Evolutionary conservation across 805 yeast species (phyloP).

Genomic region (Saccharomyces paradoxus): DNA sequence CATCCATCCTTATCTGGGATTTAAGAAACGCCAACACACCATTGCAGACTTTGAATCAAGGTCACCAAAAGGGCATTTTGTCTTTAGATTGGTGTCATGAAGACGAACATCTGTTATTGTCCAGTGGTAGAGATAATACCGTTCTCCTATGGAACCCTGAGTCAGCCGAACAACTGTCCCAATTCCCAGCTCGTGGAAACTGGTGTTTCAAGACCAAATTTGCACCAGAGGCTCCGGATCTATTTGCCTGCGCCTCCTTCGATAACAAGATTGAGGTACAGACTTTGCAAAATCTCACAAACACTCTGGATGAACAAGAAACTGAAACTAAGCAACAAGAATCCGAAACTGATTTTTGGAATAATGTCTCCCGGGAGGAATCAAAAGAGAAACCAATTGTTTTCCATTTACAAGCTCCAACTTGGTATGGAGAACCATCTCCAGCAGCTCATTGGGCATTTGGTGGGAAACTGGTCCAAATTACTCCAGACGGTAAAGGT

Average conservation of each 20-base stretch:
- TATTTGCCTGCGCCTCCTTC: constrained; percentile 81
- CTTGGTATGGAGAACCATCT: constrained; percentile 72
- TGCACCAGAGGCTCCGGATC: constrained; percentile 82
- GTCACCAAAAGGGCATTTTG: constrained; percentile 82
- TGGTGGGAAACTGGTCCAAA: constrained; percentile 78
- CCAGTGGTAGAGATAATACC: constrained; percentile 89
- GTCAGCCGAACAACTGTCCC: constrained; percentile 62
- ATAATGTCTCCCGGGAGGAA: constrained; percentile 56
- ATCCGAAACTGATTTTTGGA: constrained; percentile 80
- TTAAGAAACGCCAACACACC: constrained; percentile 91
- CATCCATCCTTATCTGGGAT: constrained; percentile 82
- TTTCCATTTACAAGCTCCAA: constrained; percentile 68
- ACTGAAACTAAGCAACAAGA: constrained; percentile 26
- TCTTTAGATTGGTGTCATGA: constrained; percentile 89
- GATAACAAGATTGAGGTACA: constrained; percentile 78
- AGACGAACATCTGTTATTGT: constrained; percentile 69
- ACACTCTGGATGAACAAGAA: constrained; percentile 21
- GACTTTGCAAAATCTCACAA: constrained; percentile 63
- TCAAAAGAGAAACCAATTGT: constrained; percentile 66
- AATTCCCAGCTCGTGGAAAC: constrained; percentile 84
- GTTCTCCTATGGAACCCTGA: constrained; percentile 88
- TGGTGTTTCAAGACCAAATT: constrained; percentile 89
- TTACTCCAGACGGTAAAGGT: constrained; percentile 36
- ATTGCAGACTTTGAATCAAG: constrained; percentile 50
- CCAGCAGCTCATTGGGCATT: constrained; percentile 75